Evolutionary conservation across 495 filamentous ascomycete species (phyloP), one percentile per base, ranked within the genome.

Genomic region (Patellaria atrata): DNA sequence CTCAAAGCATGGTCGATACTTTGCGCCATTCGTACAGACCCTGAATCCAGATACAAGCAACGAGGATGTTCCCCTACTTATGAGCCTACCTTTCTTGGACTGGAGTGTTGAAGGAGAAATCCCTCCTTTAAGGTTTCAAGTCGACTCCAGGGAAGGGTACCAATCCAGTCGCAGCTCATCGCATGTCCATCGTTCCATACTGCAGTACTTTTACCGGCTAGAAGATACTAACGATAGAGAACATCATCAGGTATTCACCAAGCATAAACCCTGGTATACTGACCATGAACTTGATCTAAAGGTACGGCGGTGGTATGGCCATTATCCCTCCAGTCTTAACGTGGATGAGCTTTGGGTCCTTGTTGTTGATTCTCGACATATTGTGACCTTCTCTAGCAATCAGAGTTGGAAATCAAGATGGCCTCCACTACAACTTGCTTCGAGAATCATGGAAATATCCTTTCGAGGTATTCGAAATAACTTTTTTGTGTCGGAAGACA

Each of bases 301-400:
- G 30, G 44, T 58, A 0, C 45, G 57, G 8, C 48, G 53, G n/a
- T 60, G 55, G 55, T 60, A 60, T 37, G 55, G 57, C 12, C 46
- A 58, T 16, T 54, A 60, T 33, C 57, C 57, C 16, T 50, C 49
- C 4, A 41, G 38, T 11, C 41, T 60, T 14, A 55, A 58, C 28
- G 57, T 60, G 5, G 57, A 60, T 32, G 57, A 60, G 41, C 40
- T 60, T 8, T 60, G 57, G 57, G 50, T 58, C 20, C 46, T 60
- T 0, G 53, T 50, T 2, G 40, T 60, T 18, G 55, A 60, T 33
- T 20, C 38, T 0, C 41, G 48, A 17, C 55, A 58, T 29, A 40
- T 58, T 16, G 53, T 58, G 11, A 58, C 55, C 7, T 55, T 60
- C 28, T 53, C 53, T 0, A 60, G 53, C 43, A 60, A 60, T 41